Evolutionary conservation across 163 green algal species (phyloP), one percentile per base, ranked within the genome.

Genomic region (Scenedesmus sp.): DNA sequence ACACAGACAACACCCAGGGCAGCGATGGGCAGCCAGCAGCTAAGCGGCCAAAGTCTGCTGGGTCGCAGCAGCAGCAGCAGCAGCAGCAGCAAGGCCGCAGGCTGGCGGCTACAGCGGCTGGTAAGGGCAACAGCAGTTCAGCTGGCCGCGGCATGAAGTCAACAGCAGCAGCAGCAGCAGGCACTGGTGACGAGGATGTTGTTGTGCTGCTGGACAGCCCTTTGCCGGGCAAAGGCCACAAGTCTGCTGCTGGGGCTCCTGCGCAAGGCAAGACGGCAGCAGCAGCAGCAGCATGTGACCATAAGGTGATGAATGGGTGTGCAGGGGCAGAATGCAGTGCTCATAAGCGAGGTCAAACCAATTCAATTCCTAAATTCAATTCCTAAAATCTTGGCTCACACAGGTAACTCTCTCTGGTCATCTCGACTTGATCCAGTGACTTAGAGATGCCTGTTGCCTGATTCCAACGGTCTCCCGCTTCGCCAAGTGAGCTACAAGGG

Each of bases 11-110:
- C 79, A 85, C 15, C 3, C 46, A 73, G 37, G 46, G 73, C 15
- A 43, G 10, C 73, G 30, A 86, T 3, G 35, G 12, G 1, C 46
- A 56, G 37, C 44, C 46, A 49, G 81, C 81, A 76, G 46, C 81
- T 12, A 86, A 86, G n/a, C 81, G 81, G 37, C 81, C 35, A 15
- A 87, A 87, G 82, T 37, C 82, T 30, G 82, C 82, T 76, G 33
- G n/a, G n/a, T n/a, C n/a, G n/a, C n/a, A n/a, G n/a, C n/a, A n/a
- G n/a, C n/a, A n/a, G 16, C 2, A 35, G 51, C 65, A 76, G 24
- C 65, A 76, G 65, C 65, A 76, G 65, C 65, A 76, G 65, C 65
- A 30, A 42, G 65, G 30, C 30, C 30, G 65, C 65, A 76, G 40
- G 65, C 30, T 30, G 59, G 59, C 51, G 1, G 22, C 81, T 86